Evolutionary conservation across 371 early-diverging fungal species (phyloP).

Genomic region (Mortierella sp.): DNA sequence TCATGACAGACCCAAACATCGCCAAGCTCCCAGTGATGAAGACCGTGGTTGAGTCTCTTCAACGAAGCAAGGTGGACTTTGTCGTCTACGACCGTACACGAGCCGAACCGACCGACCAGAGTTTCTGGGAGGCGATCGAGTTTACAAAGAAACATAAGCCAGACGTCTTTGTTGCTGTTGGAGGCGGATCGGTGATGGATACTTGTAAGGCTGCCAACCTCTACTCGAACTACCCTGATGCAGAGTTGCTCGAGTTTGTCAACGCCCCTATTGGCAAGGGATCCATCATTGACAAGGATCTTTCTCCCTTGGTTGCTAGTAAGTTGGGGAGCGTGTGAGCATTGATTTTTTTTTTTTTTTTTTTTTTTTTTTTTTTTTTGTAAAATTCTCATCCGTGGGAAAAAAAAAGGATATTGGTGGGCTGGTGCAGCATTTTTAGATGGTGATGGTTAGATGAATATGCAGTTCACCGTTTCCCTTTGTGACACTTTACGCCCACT

Average conservation of each 20-base stretch:
- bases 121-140: constrained; percentile 83
- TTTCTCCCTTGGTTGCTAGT: constrained; percentile 87
- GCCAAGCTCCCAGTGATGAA: constrained; percentile 81
- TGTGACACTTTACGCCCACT: not conserved
- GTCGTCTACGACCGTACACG: constrained; percentile 82
- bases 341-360: not conserved
- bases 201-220: constrained; percentile 93
- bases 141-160: constrained; percentile 80
- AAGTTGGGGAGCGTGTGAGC: constrained; percentile 15
- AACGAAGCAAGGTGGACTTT: constrained; percentile 73
- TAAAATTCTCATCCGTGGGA: not conserved
- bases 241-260: constrained; percentile 91
- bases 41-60: constrained; percentile 84
- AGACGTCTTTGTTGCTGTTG: constrained; percentile 91
- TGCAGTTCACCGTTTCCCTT: not conserved
- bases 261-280: constrained; percentile 95
- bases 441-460: no score
- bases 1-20: constrained; percentile 87
- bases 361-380: not conserved
- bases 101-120: constrained; percentile 87
- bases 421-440: not conserved
- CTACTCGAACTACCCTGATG: constrained; percentile 84
- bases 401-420: constrained; percentile 8
- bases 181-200: constrained; percentile 94
- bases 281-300: constrained; percentile 72